Evolutionary conservation across 140 eudicot genomes (phyloP).

Genomic region (Flaveria floridana): DNA sequence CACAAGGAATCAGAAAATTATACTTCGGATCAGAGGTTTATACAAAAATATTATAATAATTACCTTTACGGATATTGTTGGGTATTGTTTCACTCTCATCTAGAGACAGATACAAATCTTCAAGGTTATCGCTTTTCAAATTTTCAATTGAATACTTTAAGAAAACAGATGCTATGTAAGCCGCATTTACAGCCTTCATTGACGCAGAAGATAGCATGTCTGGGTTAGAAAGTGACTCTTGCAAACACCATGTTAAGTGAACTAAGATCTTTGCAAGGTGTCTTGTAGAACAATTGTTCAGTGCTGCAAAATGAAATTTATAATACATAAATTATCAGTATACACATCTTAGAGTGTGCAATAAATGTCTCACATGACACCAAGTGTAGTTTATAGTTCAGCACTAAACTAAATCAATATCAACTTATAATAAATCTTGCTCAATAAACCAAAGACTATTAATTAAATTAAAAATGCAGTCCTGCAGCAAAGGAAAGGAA

Average conservation of each 20-base stretch:
- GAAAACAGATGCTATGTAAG: slow-evolving; percentile 76
- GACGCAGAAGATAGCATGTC: slow-evolving; percentile 46
- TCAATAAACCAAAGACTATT: background rate
- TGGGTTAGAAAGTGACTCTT: slow-evolving; percentile 59
- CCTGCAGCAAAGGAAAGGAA: too few relatives aligned
- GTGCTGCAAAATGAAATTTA: slow-evolving; percentile 50
- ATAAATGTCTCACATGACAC: slow-evolving; percentile 9
- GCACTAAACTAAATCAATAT: slow-evolving; percentile 20
- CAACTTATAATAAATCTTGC: slow-evolving; percentile 8
- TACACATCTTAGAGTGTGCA: background rate
- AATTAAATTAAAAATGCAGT: background rate
- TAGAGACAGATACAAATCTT: slow-evolving; percentile 60
- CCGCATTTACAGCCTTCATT: slow-evolving; percentile 75
- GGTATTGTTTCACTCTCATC: slow-evolving; percentile 64
- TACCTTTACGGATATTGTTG: slow-evolving; percentile 57
- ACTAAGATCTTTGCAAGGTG: slow-evolving; percentile 82
- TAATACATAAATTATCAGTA: background rate
- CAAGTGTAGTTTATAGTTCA: slow-evolving; percentile 11
- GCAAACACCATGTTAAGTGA: slow-evolving; percentile 82
- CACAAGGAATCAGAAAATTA: slow-evolving; percentile 9
- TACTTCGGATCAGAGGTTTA: background rate
- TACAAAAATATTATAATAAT: background rate
- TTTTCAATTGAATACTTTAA: slow-evolving; percentile 73
- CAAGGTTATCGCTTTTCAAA: slow-evolving; percentile 59
- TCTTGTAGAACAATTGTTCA: slow-evolving; percentile 71